Base-by-base conservation (phyloP, 1,284 basidiomycete genomes). In the Heterobasidion irregulare region DNA sequence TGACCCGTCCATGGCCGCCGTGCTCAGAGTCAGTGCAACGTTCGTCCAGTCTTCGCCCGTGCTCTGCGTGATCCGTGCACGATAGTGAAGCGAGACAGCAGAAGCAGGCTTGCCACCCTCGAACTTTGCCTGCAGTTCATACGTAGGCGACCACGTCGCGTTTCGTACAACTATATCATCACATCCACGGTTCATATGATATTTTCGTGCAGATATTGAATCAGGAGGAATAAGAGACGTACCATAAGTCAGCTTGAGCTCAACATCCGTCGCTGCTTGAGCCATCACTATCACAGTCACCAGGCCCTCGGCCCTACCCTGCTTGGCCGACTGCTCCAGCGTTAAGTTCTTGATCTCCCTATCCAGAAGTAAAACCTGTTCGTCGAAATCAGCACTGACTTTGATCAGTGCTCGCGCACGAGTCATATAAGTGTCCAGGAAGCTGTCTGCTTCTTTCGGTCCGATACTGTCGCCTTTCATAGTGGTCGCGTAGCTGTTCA, bases 31-130 rank as follows among this genome's bases (percentile, higher is more conserved):
- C 26, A 85, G 70, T 0, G 67, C 59, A 0, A 75, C 70, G 57
- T 74, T 69, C 9, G 61, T 70, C 83, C 83, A 86, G 57, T 82
- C 77, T 62, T 84, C 83, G 10, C 83, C 83, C 0, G 82, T 82
- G 57, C 62, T 67, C 61, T 86, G 83, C 0, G 65, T 67, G 54
- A 85, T 72, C 38, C 70, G 69, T 0, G 82, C 81, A 19, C 78
- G 75, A 60, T 83, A 84, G 58, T 80, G 75, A 2, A 86, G 70
- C 0, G 74, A 61, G 19, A 83, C 72, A 0, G 72, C 66, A 3
- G 72, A 61, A 0, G 73, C 70, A 6, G 77, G 74, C 56, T 73
- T 70, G 0, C 75, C 75, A 9, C 2, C 10, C 9, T 41, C 38
- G 19, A 71, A 71, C 13, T 63, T 63, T 0, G 79, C 79, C 55